Base-by-base conservation (phyloP, 176 grass and related monocot species). In the Chloris gayana region DNA sequence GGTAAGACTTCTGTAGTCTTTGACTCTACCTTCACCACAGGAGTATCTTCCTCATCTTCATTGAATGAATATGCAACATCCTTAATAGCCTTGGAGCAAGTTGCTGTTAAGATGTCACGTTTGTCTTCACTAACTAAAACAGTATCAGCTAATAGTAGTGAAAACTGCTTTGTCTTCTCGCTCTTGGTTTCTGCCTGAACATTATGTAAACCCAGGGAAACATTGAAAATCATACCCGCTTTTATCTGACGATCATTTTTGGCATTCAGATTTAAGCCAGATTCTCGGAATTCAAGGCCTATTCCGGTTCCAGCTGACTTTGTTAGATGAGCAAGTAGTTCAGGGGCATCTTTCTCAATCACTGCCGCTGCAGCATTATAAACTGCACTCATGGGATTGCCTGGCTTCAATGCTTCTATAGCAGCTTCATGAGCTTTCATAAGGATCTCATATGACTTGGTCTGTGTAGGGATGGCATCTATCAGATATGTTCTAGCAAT, bases 141-240 rank as follows among this genome's bases (percentile, higher is more conserved):
- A 27, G 95, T 95, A 81, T 98, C 95, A 70, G 95, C 92, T 31
- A 98, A 70, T 51, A 93, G 76, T 32, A 98, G 57, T 32, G 92
- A 92, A 76, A 89, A 98, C 73, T 81, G 86, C 63, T 93, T 89
- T 2, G 95, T 98, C 77, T 98, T 98, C 6, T 87, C 85, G 82
- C 87, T 95, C 31, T 85, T 90, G 26, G 86, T 95, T 67, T 87
- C 81, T 44, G 90, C 88, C n/a, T 74, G 79, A 39, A 98, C 75
- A 82, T 98, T 98, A 70, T 95, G 93, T 44, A 98, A 95, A 77
- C 95, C 95, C 81, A 98, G 81, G 44, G 78, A 93, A 21, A 98
- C 75, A 75, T 98, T 98, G 76, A 98, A 98, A 83, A 93, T 45
- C 95, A 95, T 98, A 22, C 92, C 95, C 12, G 37, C 17, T 65